phyloP scores from a whole-genome alignment of 1,284 basidiomycete species.

The Anthracocystis setariae region DNA sequence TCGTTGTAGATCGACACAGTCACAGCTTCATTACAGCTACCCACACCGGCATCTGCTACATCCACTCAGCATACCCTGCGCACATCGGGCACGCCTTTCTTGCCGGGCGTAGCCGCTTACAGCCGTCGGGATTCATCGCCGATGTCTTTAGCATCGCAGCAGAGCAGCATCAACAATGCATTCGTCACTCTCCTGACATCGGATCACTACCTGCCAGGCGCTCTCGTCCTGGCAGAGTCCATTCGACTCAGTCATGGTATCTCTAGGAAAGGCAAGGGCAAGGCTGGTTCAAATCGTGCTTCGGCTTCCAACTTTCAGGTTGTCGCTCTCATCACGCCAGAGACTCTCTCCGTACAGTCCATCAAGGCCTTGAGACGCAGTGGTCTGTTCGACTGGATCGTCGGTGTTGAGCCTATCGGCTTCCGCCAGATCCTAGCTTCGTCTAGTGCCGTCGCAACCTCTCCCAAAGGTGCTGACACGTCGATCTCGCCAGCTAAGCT shows the following conservation, averaged over 20 bases:
- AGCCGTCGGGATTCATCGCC: slow-evolving; percentile 1
- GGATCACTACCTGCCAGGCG: slow-evolving; percentile 89
- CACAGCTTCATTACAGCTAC: neutral
- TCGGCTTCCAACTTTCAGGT: slow-evolving; percentile 70
- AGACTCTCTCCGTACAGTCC: slow-evolving; percentile 85
- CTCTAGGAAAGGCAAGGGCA: slow-evolving; percentile 16
- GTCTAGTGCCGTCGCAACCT: neutral
- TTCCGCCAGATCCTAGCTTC: slow-evolving; percentile 47
- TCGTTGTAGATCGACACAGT: neutral
- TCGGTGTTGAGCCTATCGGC: slow-evolving; percentile 77
- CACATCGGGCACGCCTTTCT: slow-evolving; percentile 5
- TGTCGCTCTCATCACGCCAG: slow-evolving; percentile 92
- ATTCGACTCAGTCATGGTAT: slow-evolving; percentile 67
- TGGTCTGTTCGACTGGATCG: slow-evolving; percentile 81
- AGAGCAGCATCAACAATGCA: slow-evolving; percentile 67
- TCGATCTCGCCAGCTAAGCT: slow-evolving; percentile 7
- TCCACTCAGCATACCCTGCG: neutral
- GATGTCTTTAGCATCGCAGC: slow-evolving; percentile 30
- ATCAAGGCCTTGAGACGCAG: slow-evolving; percentile 78
- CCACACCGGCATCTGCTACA: neutral
- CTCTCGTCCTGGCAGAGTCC: slow-evolving; percentile 84
- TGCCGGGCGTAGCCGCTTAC: neutral
- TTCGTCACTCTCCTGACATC: slow-evolving; percentile 82
- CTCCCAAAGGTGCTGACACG: neutral
- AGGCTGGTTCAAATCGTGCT: neutral